A percentile compares a stretch with the other conserved stretches of the same genome.
Evolutionary conservation across 176 grass and related monocot genomes (phyloP).

Genomic region (Poa pratensis): DNA sequence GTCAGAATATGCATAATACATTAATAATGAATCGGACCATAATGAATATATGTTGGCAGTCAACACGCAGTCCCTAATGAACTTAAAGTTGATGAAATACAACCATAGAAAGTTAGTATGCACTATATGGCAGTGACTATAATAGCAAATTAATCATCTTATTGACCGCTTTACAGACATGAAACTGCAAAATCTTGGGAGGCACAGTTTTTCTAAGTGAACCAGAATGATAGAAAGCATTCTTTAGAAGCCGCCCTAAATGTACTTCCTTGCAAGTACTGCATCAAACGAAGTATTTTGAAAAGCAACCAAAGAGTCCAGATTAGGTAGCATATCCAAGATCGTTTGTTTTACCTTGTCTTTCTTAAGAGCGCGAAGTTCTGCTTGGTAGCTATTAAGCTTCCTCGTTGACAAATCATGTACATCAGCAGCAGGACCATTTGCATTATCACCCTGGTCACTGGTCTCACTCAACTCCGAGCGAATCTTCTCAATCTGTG

Average conservation of each 20-base stretch:
- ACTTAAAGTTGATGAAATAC: background rate
- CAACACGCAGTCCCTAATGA: background rate
- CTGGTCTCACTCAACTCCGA: conserved; percentile 63
- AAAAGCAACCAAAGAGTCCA: background rate
- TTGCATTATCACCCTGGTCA: conserved; percentile 28
- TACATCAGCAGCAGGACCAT: conserved; percentile 49
- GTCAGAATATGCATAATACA: conserved; percentile 14
- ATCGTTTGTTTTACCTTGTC: conserved; percentile 75
- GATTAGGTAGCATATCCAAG: conserved; percentile 3
- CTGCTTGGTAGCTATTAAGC: conserved; percentile 67
- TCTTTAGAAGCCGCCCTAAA: conserved; percentile 16
- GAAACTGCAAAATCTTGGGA: background rate
- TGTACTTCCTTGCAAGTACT: background rate
- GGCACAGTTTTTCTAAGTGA: background rate
- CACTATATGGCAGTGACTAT: background rate
- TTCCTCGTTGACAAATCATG: conserved; percentile 80
- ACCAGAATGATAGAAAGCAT: background rate
- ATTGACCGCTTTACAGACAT: background rate
- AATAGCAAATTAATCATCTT: background rate
- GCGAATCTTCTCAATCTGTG: conserved; percentile 80
- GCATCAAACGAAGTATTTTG: background rate
- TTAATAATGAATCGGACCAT: too few relatives aligned
- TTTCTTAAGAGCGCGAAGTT: conserved; percentile 83
- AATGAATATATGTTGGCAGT: background rate
- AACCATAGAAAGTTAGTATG: background rate